Evolutionary conservation across 2,329 filamentous ascomycete genomes (phyloP), one percentile per base, ranked within the genome.

Genomic region (Aspergillus sp.): DNA sequence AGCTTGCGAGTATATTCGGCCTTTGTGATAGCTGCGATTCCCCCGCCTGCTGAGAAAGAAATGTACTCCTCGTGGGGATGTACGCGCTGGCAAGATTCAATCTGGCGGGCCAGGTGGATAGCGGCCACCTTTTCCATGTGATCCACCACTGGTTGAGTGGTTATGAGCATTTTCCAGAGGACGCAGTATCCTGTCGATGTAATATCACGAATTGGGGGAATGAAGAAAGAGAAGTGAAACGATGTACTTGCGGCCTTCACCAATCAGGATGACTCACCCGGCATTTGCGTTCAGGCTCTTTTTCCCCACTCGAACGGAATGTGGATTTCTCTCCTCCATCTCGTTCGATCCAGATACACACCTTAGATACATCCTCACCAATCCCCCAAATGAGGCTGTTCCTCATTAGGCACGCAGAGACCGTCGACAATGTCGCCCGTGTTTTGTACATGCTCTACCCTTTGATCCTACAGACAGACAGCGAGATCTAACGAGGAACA

Each of bases 21-120:
- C n/a, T 50, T 56, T 19, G 58, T 60, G 25, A 55, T 43, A n/a
- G 52, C 55, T 10, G 50, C 45, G 1, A 60, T 43, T 2, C 56
- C 59, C 29, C 50, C 50, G 2, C 21, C 49, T 10, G 44, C 11
- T 41, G n/a, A 10, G 14, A 17, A 13, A 2, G 11, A 20, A 16
- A 42, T 13, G 19, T 10, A 42, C 11, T 20, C 11, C 10, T 42
- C 40, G 21, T 42, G 14, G n/a, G 40, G 40, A 20, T 21, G 10
- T 19, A 42, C 4, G 6, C 11, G 4, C 21, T 17, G 40, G 21
- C 40, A 42, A 10, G 40, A 6, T 20, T 42, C 19, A 4, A 42
- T 20, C 17, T 42, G 40, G 40, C 40, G 40, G 11, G 2, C 3
- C 11, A 42, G 19, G 4, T 42, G 40, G n/a, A 19, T 5, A 17